Evolutionary conservation across 768 basidiomycete species (phyloP), one percentile per base, ranked within the genome.

Genomic region (Lepiota subincarnata): DNA sequence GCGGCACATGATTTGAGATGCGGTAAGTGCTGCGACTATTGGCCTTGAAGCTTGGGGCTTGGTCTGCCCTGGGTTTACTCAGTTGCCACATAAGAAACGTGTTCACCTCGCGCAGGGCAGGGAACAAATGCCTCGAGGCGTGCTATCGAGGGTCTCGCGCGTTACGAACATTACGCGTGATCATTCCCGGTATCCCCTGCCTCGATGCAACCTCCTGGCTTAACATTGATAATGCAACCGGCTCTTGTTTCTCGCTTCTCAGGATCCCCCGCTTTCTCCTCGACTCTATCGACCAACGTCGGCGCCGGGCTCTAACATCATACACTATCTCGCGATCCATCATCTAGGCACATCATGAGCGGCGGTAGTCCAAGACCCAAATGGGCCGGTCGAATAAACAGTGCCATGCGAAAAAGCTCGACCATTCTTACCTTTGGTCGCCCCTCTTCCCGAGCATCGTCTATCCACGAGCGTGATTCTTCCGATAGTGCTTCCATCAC

Each of bases 341-440:
- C 42, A 31, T 56, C 14, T 46, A 16, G 20, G 34, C 41, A 50
- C 43, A 49, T 45, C 48, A 59, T 57, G 42, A 55, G 56, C 16
- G 68, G 66, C 64, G 67, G 64, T 50, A 68, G 60, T 56, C 61
- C 68, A 58, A 77, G 71, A 62, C 72, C 77, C 41, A 73, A 79
- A 62, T 83, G 86, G 67, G 68, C 73, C 16, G 55, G 62, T 37
- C 83, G 86, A 46, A 77, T 87, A 71, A 81, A 81, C 46, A 76
- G 73, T 44, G 79, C 72, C 48, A 73, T 86, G 64, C 78, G 83
- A 6, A 81, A 84, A 48, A 78, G 83, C 2, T 86, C 86, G 14
- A 78, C 80, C 3, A 69, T 77, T 7, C 73, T 85, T 56, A 66
- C 68, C 37, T 69, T 82, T 37, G 47, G 69, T 19, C 67, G 68